Evolutionary conservation across 148 eudicot genomes (phyloP), one percentile per base, ranked within the genome.

Genomic region (Silene uniflora): DNA sequence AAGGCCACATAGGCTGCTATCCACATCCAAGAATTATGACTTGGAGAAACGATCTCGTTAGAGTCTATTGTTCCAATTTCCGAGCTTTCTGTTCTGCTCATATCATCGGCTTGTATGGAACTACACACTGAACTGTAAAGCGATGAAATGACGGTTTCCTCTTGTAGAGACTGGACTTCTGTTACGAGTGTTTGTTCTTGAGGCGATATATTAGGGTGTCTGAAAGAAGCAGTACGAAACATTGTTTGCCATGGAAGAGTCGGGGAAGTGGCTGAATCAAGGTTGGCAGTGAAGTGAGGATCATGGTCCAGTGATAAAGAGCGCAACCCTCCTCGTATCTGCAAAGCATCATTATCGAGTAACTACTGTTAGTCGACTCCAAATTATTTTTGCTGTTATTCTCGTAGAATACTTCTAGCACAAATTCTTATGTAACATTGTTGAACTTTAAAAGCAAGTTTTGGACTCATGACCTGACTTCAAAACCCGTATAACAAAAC

Each of bases 1-100:
- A 90, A 80, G 73, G 93, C 85, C 74, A 91, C 82, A 77, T 86
- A 91, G 75, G 90, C 82, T 5, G 91, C 89, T 52, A 87, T 82
- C 58, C 90, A 85, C 47, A 90, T 82, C 82, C 88, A 90, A 11
- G 89, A 10, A 44, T 86, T 86, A 13, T 85, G 85, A 13, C 75
- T 29, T 29, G 82, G 71, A 67, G 83, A 74, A 77, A 23, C 19
- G 10, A 10, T 76, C 3, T 10, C 23, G 7, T 69, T 22, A 22
- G 71, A 12, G 22, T 74, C 56, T 27, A 23, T 69, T 23, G n/a
- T 63, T 47, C 52, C 70, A 23, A 39, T 64, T 72, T 72, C 75
- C 19, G 65, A 56, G 35, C 17, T 32, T 47, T 49, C 80, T 49
- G 75, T 7, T 1, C 62, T 39, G 25, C 67, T 71, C 27, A 39